These are phyloP conservation scores for Apiospora aurea DNA, from an alignment of 2,329 filamentous ascomycete genomes.

Conservation along the genomic window DNA sequence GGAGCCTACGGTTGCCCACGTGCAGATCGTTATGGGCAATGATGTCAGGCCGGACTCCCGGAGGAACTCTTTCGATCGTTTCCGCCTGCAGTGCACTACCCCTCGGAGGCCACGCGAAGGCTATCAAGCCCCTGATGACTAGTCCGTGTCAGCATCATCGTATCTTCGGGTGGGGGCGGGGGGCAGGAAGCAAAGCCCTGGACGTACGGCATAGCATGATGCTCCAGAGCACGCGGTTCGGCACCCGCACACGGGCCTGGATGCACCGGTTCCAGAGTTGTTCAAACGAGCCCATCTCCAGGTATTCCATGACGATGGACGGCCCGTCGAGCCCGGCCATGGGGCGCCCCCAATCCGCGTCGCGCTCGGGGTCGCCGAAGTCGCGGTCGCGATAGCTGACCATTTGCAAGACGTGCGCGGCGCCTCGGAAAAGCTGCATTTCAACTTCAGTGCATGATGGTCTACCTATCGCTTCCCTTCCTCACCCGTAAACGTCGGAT, in stretches of 20 bases:
- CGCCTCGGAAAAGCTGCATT: background rate
- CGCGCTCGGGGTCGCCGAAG: background rate
- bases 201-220: background rate
- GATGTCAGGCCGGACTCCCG: background rate
- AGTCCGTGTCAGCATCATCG: background rate
- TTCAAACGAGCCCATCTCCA: background rate
- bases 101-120: background rate
- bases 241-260: background rate
- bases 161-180: background rate
- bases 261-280: background rate
- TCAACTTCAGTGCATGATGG: too few species aligned
- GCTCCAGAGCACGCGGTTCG: conserved; percentile 5
- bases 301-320: background rate
- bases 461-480: background rate
- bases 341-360: too few species aligned
- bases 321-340: background rate
- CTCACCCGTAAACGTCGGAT: background rate
- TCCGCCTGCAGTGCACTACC: background rate
- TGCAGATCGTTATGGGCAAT: background rate
- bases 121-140: background rate
- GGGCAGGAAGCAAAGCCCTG: background rate
- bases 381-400: background rate
- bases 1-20: background rate
- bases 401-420: background rate
- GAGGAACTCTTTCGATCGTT: background rate